Evolutionary conservation across 2,329 filamentous ascomycete genomes (phyloP), one percentile per base, ranked within the genome.

Genomic region (Pseudogymnoascus sp.): DNA sequence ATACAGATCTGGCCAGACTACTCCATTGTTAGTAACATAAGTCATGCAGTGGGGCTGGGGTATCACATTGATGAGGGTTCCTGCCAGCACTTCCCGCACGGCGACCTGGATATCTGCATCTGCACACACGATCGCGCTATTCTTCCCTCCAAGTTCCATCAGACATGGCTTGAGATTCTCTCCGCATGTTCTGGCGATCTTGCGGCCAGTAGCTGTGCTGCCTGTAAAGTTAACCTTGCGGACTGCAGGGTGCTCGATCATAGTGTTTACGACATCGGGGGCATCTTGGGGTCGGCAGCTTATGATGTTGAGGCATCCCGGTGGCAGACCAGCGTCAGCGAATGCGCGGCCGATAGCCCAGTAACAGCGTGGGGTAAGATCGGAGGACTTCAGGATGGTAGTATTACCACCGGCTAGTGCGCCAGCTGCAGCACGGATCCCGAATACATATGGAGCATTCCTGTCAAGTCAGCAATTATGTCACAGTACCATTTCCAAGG

Each of bases 141-240:
- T 85, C 71, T 90, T 90, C 10, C 87, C 88, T 1, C 88, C 88
- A 0, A 90, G 78, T 71, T 91, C 88, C 71, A 90, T 81, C 1
- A 89, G 77, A n/a, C 84, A 79, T 2, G 87, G 87, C 75, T 90
- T 90, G 61, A 89, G 77, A 68, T 84, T 78, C 67, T 82, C 81
- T 13, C 86, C 86, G 2, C 85, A 86, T 11, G 81, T 78, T 1
- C 78, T 75, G 0, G 85, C 84, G 41, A 92, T 80, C 64, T 88
- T 85, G 35, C 84, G 82, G 3, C 90, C 90, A 0, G 92, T 83
- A 0, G 77, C 74, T 0, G 89, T 90, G 67, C 83, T 85, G 15
- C 90, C 90, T 0, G 89, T 93, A 67, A 93, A 94, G 61, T 87
- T 88, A 60, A 93, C 78, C 71, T 92, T 92, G 69, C 79, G 81